A percentile compares a stretch with the other conserved stretches of the same genome.
Evolutionary conservation across 768 basidiomycete genomes (phyloP).

Genomic region (Lactifluus hygrophoroides): DNA sequence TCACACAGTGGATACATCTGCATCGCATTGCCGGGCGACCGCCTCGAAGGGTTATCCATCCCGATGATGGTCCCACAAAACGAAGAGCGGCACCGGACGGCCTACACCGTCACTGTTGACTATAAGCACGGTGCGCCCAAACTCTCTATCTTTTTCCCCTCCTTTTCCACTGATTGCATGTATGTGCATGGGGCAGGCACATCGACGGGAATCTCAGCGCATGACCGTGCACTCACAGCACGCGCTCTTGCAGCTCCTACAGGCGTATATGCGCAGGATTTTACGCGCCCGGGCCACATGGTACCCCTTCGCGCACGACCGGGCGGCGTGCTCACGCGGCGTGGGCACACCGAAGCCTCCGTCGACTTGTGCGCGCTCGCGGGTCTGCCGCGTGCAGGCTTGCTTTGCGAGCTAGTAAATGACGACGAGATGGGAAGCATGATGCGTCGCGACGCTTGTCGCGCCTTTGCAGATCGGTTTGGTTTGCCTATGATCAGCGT

Average conservation of each 20-base stretch:
- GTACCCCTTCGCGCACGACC: slow-evolving; percentile 83
- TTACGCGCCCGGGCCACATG: slow-evolving; percentile 91
- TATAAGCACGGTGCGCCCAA: slow-evolving; percentile 65
- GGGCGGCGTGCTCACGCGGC: slow-evolving; percentile 79
- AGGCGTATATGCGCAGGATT: slow-evolving; percentile 49
- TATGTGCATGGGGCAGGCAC: slow-evolving; percentile 54
- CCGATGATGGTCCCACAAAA: slow-evolving; percentile 94
- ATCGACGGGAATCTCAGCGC: slow-evolving; percentile 93
- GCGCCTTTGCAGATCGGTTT: slow-evolving; percentile 83
- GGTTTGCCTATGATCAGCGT: slow-evolving; percentile 93
- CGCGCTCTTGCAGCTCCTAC: slow-evolving; percentile 67
- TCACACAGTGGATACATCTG: slow-evolving; percentile 83
- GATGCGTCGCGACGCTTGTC: slow-evolving; percentile 92
- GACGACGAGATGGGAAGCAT: slow-evolving; percentile 83
- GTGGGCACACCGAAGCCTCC: slow-evolving; percentile 89
- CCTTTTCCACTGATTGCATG: neutral
- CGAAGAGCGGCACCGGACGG: slow-evolving; percentile 85
- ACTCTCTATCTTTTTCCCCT: neutral
- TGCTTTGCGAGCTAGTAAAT: slow-evolving; percentile 93
- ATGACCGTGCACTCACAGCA: slow-evolving; percentile 85
- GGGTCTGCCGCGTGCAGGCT: slow-evolving; percentile 57
- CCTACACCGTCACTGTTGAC: slow-evolving; percentile 94
- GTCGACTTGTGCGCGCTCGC: slow-evolving; percentile 82
- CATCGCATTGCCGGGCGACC: slow-evolving; percentile 66
- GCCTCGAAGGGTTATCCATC: slow-evolving; percentile 69